These are phyloP conservation scores for Drosera capensis DNA, from an alignment of 148 eudicot genomes.

Conservation along the genomic window DNA sequence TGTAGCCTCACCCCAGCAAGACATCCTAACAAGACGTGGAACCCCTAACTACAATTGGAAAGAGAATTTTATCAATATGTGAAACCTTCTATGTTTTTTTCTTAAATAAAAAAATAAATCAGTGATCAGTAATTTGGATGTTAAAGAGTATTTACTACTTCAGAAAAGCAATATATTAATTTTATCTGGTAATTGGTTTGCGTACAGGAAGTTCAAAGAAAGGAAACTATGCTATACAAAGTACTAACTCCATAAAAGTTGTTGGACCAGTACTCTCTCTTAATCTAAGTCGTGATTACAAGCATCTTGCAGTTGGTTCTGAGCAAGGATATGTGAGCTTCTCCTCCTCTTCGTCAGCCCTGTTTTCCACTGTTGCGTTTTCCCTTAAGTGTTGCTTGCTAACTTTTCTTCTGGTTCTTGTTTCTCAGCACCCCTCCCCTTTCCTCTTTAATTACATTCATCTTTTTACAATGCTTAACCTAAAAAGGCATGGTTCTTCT, in stretches of 20 bases:
- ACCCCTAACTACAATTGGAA: no score
- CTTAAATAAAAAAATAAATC: no score
- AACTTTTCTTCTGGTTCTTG: not conserved
- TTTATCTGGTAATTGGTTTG: not conserved
- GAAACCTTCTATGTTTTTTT: no score
- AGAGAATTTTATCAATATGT: no score
- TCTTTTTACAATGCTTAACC: not conserved
- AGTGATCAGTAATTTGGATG: no score
- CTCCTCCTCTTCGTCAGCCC: slow-evolving; percentile 1
- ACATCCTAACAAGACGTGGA: no score
- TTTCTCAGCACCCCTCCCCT: not conserved
- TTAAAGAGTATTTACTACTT: not conserved
- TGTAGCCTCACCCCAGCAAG: no score
- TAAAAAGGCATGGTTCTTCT: not conserved
- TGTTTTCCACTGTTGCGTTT: not conserved
- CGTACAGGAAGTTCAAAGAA: slow-evolving; percentile 69
- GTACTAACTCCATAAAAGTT: slow-evolving; percentile 51
- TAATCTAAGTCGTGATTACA: slow-evolving; percentile 21
- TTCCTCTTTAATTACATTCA: not conserved
- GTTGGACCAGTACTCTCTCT: slow-evolving; percentile 58
- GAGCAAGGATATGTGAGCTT: slow-evolving; percentile 83
- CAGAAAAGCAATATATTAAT: not conserved
- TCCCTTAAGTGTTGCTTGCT: not conserved
- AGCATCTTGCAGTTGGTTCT: slow-evolving; percentile 71
- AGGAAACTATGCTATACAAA: slow-evolving; percentile 56